These are phyloP conservation scores for Phellopilus nigrolimitatus DNA, from an alignment of 1,284 basidiomycete species.

Conservation along the genomic window DNA sequence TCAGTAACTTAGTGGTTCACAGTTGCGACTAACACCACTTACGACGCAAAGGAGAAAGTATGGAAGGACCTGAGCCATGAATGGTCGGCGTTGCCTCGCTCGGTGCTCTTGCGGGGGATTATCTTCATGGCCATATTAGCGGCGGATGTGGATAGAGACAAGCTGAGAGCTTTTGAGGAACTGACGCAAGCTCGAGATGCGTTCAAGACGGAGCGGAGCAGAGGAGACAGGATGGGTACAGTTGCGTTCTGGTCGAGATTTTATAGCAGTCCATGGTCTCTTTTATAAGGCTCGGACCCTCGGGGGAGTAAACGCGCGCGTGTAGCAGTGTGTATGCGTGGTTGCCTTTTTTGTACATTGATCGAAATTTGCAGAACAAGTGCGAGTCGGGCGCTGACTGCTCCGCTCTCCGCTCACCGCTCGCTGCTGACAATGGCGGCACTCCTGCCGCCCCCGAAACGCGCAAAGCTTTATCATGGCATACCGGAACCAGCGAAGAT, in stretches of 20 bases:
- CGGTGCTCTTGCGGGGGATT: conserved; percentile 52
- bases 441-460: conserved; percentile 78
- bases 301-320: too few relatives aligned
- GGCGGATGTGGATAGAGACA: not conserved
- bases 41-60: conserved; percentile 80
- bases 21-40: too few relatives aligned
- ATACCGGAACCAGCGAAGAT: conserved; percentile 59
- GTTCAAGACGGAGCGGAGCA: conserved; percentile 11
- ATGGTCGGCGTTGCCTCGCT: conserved; percentile 79
- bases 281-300: too few relatives aligned
- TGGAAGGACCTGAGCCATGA: conserved; percentile 92
- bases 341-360: not conserved
- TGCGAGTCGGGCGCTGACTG: not conserved
- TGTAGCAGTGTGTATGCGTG: not conserved
- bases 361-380: too few relatives aligned
- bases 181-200: conserved; percentile 2
- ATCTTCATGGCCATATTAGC: conserved; percentile 35
- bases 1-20: too few relatives aligned
- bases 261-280: not conserved
- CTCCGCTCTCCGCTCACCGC: not conserved
- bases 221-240: not conserved
- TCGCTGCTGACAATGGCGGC: conserved; percentile 57
- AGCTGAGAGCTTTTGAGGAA: not conserved
- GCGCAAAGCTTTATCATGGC: conserved; percentile 77
- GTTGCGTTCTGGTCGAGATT: not conserved